Evolutionary conservation across 2,329 filamentous ascomycete genomes (phyloP).

Genomic region (Sporothrix protearum): DNA sequence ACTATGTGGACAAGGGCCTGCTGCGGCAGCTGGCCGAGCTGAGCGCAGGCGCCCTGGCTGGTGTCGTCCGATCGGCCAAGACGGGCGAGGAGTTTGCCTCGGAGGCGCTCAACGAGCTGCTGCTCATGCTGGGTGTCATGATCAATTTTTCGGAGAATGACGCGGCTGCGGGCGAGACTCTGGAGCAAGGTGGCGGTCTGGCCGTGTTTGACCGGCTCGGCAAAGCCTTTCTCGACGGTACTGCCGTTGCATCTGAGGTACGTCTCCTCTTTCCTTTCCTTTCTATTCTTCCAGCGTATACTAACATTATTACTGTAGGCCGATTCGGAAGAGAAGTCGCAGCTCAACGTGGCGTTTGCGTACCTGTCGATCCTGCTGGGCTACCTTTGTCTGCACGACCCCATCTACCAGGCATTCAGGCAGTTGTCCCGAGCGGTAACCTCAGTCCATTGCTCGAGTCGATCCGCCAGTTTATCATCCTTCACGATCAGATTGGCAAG

Average conservation of each 20-base stretch:
- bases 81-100: conserved; percentile 48
- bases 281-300: background rate
- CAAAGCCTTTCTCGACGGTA: conserved; percentile 63
- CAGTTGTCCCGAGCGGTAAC: conserved; percentile 43
- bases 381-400: conserved; percentile 63
- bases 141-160: conserved; percentile 87
- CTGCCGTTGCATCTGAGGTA: conserved; percentile 65
- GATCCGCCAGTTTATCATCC: conserved; percentile 53
- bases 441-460: conserved; percentile 48
- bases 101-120: conserved; percentile 62
- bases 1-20: conserved; percentile 61
- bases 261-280: conserved; percentile 31
- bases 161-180: conserved; percentile 53
- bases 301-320: conserved; percentile 45
- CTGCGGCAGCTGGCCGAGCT: conserved; percentile 47
- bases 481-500: conserved; percentile 50
- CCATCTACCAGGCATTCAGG: conserved; percentile 44
- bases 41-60: conserved; percentile 51
- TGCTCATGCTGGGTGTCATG: conserved; percentile 74
- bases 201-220: conserved; percentile 52
- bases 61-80: conserved; percentile 45
- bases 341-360: conserved; percentile 77
- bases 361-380: conserved; percentile 83
- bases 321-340: conserved; percentile 69
- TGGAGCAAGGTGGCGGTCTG: conserved; percentile 38